phyloP scores from a whole-genome alignment of 163 green algal genomes.

The Smithsoniella earleae region DNA sequence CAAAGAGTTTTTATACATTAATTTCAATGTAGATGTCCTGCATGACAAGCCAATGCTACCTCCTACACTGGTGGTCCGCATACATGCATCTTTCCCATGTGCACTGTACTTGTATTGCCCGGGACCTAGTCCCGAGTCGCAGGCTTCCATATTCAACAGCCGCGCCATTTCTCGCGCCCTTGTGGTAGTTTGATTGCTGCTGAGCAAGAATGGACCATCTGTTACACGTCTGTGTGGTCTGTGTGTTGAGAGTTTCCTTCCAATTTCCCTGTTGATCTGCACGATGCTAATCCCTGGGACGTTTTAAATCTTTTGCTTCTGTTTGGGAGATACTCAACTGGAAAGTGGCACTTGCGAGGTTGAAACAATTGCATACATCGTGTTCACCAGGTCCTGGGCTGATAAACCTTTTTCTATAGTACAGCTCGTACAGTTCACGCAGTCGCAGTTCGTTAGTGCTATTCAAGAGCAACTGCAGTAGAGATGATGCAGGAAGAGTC shows the following conservation, averaged over 20 bases:
- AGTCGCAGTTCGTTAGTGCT: conserved; percentile 4
- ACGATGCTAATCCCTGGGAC: too few relatives aligned
- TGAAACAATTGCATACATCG: neutral
- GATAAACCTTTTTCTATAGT: neutral
- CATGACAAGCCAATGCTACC: conserved; percentile 13
- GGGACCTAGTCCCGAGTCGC: neutral
- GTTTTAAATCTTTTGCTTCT: too few relatives aligned
- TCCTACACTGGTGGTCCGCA: neutral
- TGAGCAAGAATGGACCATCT: too few relatives aligned
- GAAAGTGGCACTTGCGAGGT: neutral
- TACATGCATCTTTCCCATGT: neutral
- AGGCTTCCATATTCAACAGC: too few relatives aligned
- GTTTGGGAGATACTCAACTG: too few relatives aligned
- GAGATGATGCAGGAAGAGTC: neutral
- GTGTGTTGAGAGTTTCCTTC: too few relatives aligned
- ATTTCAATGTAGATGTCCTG: too few relatives aligned
- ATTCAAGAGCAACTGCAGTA: neutral
- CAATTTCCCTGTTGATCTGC: too few relatives aligned
- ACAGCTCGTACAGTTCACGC: conserved; percentile 15
- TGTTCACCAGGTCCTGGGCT: conserved; percentile 7
- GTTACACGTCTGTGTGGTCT: too few relatives aligned
- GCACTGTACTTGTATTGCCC: neutral
- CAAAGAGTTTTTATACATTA: too few relatives aligned
- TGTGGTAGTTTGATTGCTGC: too few relatives aligned
- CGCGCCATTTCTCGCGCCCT: too few relatives aligned